Evolutionary conservation across 805 yeast species (phyloP).

Genomic region (Saccharomycopsis selenospora): DNA sequence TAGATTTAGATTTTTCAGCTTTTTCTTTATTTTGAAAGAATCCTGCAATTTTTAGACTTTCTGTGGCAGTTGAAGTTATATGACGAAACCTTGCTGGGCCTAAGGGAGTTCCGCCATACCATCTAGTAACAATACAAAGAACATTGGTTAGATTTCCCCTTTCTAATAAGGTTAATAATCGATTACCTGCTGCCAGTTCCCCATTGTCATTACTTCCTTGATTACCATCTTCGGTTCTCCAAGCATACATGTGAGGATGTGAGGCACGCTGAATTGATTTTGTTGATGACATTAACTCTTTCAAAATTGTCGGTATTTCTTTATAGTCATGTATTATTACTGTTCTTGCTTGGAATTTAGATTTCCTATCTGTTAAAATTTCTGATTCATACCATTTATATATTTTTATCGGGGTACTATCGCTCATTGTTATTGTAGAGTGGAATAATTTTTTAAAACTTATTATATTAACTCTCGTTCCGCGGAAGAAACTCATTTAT

Average conservation of each 20-base stretch:
- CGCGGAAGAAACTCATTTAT: too few species aligned
- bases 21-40: background rate
- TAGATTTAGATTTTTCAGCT: too few species aligned
- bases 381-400: constrained; percentile 39
- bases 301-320: constrained; percentile 39
- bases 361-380: constrained; percentile 42
- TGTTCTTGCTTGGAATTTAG: constrained; percentile 62
- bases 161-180: constrained; percentile 49
- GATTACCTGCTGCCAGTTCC: constrained; percentile 66
- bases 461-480: too few species aligned
- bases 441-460: too few species aligned
- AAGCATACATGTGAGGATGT: constrained; percentile 71
- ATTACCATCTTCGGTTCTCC: constrained; percentile 45
- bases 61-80: constrained; percentile 50
- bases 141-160: constrained; percentile 44
- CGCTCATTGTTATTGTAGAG: too few species aligned
- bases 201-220: constrained; percentile 69
- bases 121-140: constrained; percentile 62
- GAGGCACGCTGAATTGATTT: constrained; percentile 50
- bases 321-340: constrained; percentile 32
- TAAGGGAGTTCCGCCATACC: constrained; percentile 76
- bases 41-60: constrained; percentile 32
- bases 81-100: constrained; percentile 68
- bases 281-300: constrained; percentile 36
- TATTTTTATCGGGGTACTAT: too few species aligned